phyloP scores from a whole-genome alignment of 2,329 filamentous ascomycete species.

The Alternaria metachromatica region DNA sequence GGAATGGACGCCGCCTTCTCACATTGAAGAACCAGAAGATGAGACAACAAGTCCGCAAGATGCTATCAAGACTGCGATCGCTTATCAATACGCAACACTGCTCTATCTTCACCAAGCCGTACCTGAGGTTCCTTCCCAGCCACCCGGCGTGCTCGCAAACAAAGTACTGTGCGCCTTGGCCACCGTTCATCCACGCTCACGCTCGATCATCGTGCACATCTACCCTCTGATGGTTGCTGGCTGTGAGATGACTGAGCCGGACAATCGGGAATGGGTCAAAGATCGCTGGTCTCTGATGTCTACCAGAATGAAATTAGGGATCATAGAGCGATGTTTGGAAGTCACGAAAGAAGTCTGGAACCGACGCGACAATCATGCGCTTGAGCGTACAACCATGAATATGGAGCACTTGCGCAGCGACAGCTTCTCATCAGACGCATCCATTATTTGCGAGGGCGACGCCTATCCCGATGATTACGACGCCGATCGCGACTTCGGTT shows the following conservation, averaged over 20 bases:
- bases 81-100: constrained; percentile 71
- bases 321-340: constrained; percentile 69
- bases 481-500: constrained; percentile 27
- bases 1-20: constrained; percentile 65
- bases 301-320: constrained; percentile 69
- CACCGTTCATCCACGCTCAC: constrained; percentile 67
- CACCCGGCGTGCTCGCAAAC: constrained; percentile 65
- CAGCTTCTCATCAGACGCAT: constrained; percentile 12
- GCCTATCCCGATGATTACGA: constrained; percentile 24
- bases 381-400: constrained; percentile 29
- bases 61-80: constrained; percentile 70
- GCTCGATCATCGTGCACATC: constrained; percentile 72
- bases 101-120: constrained; percentile 73
- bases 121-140: constrained; percentile 68
- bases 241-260: constrained; percentile 65
- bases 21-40: constrained; percentile 68
- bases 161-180: constrained; percentile 67
- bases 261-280: constrained; percentile 69
- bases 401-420: constrained; percentile 3
- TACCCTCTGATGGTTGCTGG: constrained; percentile 73
- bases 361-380: constrained; percentile 63
- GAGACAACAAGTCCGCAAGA: constrained; percentile 67
- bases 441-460: constrained; percentile 35
- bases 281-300: constrained; percentile 68
- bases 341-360: constrained; percentile 72